A percentile compares a stretch with the other conserved stretches of the same genome.
Evolutionary conservation across 305 asterid species (phyloP).

Genomic region (Fraxinus platypoda): DNA sequence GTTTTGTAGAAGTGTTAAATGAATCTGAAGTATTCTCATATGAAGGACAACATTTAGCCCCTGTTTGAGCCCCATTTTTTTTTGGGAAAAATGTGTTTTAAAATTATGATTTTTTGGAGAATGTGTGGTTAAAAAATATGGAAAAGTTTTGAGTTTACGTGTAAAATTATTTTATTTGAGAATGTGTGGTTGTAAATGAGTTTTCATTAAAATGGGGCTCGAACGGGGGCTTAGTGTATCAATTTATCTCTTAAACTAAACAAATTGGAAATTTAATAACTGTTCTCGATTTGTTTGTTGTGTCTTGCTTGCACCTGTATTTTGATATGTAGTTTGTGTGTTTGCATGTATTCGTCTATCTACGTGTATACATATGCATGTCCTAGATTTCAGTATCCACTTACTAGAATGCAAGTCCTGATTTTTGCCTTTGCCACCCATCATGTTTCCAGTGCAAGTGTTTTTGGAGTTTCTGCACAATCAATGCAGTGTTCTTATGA

Average conservation of each 20-base stretch:
- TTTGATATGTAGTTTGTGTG: background rate
- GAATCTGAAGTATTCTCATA: background rate
- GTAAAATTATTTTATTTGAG: no score
- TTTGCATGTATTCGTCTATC: background rate
- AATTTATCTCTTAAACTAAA: background rate
- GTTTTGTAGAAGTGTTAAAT: background rate
- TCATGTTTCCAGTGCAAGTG: constrained; percentile 53
- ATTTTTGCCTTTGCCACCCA: background rate
- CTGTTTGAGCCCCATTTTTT: no score
- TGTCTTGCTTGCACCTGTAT: background rate
- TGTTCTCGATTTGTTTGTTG: background rate
- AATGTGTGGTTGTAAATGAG: no score
- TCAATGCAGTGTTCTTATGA: constrained; percentile 86
- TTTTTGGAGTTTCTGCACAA: constrained; percentile 80
- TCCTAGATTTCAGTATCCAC: background rate
- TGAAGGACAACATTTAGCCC: background rate
- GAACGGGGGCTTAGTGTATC: background rate
- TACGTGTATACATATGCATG: background rate
- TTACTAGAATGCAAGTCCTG: background rate
- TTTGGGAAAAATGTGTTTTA: no score
- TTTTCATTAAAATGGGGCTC: no score
- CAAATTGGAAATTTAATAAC: background rate
- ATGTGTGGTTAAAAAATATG: no score
- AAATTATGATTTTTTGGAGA: no score
- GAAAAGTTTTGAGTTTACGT: no score